Evolutionary conservation across 2,329 filamentous ascomycete genomes (phyloP).

Genomic region (Colletotrichum sp.): DNA sequence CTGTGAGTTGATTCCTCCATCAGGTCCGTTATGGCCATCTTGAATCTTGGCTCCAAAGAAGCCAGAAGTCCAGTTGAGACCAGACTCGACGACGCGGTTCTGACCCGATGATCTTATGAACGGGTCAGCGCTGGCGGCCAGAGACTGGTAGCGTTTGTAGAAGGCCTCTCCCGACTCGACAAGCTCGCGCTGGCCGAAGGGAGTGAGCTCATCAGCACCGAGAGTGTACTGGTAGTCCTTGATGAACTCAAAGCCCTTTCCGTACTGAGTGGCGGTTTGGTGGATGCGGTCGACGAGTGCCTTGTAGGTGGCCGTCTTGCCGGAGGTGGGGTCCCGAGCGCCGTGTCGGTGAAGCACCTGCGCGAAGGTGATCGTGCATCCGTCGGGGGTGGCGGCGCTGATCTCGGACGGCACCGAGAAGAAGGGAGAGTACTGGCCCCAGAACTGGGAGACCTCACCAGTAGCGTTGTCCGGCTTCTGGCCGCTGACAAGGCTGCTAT

Average conservation of each 20-base stretch:
- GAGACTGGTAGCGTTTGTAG: constrained; percentile 71
- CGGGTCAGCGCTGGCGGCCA: constrained; percentile 63
- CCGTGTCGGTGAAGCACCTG: constrained; percentile 86
- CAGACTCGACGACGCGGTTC: constrained; percentile 75
- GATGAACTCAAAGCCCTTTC: constrained; percentile 72
- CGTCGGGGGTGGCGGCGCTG: constrained; percentile 61
- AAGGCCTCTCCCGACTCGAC: constrained; percentile 78
- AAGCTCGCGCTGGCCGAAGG: constrained; percentile 72
- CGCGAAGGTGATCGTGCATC: constrained; percentile 80
- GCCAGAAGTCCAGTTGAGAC: constrained; percentile 75
- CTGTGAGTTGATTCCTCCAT: constrained; percentile 51
- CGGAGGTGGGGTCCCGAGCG: constrained; percentile 77
- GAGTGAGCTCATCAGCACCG: constrained; percentile 71
- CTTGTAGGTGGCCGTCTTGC: constrained; percentile 70
- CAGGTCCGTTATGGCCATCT: constrained; percentile 38
- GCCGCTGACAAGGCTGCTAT: constrained; percentile 17
- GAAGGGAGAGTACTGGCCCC: constrained; percentile 90
- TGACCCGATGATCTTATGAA: constrained; percentile 77
- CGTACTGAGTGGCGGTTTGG: constrained; percentile 57
- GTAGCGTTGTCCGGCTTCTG: neutral
- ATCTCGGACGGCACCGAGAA: constrained; percentile 76
- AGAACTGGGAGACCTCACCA: constrained; percentile 63
- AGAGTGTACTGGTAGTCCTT: constrained; percentile 73
- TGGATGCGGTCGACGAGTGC: constrained; percentile 69
- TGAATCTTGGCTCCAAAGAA: constrained; percentile 60